These are phyloP conservation scores for Arthroderma sp. DNA, from an alignment of 2,329 filamentous ascomycete species.

Conservation along the genomic window DNA sequence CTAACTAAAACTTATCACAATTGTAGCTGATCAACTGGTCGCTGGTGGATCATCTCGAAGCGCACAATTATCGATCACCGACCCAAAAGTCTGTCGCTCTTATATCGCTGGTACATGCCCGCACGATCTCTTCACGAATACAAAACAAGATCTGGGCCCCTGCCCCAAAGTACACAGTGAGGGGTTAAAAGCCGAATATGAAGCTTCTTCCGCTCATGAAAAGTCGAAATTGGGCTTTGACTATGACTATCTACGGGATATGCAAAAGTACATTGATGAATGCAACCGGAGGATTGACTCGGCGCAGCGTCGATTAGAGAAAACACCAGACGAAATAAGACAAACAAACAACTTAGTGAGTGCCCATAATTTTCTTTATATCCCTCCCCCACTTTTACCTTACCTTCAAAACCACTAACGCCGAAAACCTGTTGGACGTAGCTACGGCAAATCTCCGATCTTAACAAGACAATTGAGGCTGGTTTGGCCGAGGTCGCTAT, in stretches of 20 bases:
- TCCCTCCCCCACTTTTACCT: background rate
- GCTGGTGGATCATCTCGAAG: constrained; percentile 60
- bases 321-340: constrained; percentile 92
- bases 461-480: constrained; percentile 63
- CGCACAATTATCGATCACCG: constrained; percentile 73
- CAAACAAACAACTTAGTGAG: constrained; percentile 75
- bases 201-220: constrained; percentile 55
- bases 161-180: constrained; percentile 85
- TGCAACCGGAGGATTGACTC: constrained; percentile 89
- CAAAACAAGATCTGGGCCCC: constrained; percentile 87
- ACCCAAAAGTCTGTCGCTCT: constrained; percentile 87
- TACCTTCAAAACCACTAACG: too few relatives aligned
- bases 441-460: constrained; percentile 74
- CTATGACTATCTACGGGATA: constrained; percentile 90
- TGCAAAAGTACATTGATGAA: constrained; percentile 92
- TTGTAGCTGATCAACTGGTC: constrained; percentile 53
- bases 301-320: constrained; percentile 81
- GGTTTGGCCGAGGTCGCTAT: constrained; percentile 77
- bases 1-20: constrained; percentile 16
- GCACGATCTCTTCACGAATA: constrained; percentile 98
- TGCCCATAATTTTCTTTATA: background rate
- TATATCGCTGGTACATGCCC: constrained; percentile 90
- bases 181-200: constrained; percentile 77
- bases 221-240: constrained; percentile 78
- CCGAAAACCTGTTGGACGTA: constrained; percentile 13